A percentile compares a stretch with the other conserved stretches of the same genome.
These are phyloP conservation scores for Prosopis cineraria DNA, from an alignment of 306 rosid genomes.

Conservation along the genomic window DNA sequence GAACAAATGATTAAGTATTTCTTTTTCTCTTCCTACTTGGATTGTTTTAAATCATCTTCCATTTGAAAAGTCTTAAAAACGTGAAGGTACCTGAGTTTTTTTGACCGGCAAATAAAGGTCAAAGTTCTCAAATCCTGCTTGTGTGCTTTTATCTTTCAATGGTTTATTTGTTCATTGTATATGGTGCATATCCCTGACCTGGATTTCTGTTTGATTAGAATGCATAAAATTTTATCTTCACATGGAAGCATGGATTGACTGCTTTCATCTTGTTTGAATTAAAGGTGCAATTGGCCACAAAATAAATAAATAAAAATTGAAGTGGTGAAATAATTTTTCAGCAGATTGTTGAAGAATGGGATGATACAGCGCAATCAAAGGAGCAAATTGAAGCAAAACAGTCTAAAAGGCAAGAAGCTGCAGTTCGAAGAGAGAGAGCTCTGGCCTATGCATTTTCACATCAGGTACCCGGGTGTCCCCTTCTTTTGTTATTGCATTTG, in stretches of 20 bases:
- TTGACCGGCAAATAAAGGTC: background rate
- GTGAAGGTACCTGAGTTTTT: background rate
- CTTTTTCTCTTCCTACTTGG: no score
- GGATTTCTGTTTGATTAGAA: background rate
- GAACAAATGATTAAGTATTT: background rate
- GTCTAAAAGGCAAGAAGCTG: conserved; percentile 67
- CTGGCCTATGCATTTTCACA: conserved; percentile 84
- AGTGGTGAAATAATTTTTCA: conserved; percentile 19
- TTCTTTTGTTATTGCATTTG: background rate
- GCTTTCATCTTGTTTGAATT: background rate
- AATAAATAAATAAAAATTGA: background rate
- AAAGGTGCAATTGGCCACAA: background rate
- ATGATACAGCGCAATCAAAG: conserved; percentile 66
- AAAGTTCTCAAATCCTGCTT: background rate
- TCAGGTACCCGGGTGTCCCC: conserved; percentile 55
- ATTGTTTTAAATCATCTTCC: background rate
- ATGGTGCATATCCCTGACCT: background rate
- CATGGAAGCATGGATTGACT: background rate
- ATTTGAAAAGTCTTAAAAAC: background rate
- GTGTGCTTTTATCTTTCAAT: background rate
- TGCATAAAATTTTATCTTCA: conserved; percentile 3
- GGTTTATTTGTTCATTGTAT: background rate
- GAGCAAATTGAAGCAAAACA: conserved; percentile 68
- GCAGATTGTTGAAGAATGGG: conserved; percentile 69
- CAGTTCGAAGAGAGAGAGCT: conserved; percentile 86